Evolutionary conservation across 371 early-diverging fungal genomes (phyloP), one percentile per base, ranked within the genome.

Genomic region (Saksenaea oblongispora): DNA sequence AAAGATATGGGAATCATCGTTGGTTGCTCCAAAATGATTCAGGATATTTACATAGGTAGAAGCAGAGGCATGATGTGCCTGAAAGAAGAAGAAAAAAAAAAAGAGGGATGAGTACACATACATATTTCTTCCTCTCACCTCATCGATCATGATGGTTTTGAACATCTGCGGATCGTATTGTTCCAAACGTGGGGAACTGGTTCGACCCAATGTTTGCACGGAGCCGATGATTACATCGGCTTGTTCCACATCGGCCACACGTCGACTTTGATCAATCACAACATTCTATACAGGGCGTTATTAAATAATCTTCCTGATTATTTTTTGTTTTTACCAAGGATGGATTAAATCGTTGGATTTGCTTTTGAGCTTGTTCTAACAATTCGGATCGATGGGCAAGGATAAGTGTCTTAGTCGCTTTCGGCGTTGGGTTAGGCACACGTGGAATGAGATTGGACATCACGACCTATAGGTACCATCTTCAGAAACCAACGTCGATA

Each of bases 41-140:
- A 98, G 58, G 18, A 97, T 86, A 14, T 87, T 77, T 9, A 58
- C 53, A 66, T 97, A 98, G 1, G 89, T 82, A 0, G 74, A 64
- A 14, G 96, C 93, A 0, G 93, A 84, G 0, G 95, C 93, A 69
- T 98, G 98, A 64, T 98, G 98, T 0, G 96, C 97, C 85, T 87
- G 58, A 14, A 51, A 9, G 18, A 34, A 27, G 27, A 44, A 15
- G 35, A 10, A 17, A 31, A 9, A 14, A 15, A 35, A 2, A 31
- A 31, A 31, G 4, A 31, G 31, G 7, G 4, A 31, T n/a, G n/a
- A n/a, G n/a, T n/a, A 31, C 2, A 31, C 31, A 31, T 2, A 31
- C 31, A 31, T 41, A 39, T 39, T 1, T 14, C 11, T 26, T 14
- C 8, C 10, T 15, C 55, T 35, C 67, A 79, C 84, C 85, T 94